Base-by-base conservation (phyloP, 345 rosid genomes). In the Ceriops decandra region DNA sequence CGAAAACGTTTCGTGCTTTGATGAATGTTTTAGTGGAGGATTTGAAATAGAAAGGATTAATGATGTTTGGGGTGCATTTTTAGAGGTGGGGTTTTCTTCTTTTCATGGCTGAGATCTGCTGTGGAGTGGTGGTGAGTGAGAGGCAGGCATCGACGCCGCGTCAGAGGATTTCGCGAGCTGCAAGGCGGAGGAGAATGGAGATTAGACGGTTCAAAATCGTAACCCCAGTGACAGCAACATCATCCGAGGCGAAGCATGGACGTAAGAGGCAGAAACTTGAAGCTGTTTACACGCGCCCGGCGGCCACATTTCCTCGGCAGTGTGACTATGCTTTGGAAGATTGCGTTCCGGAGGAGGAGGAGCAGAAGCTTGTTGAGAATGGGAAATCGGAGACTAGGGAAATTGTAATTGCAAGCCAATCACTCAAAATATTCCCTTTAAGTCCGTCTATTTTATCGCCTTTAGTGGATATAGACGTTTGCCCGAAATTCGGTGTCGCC, bases 101-200 rank as follows among this genome's bases (percentile, higher is more conserved):
- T 21, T 68, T 51, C 59, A 85, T 86, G 97, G 87, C 86, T 35
- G 93, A 85, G 73, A 83, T 89, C 28, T 88, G 82, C 68, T 79
- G 81, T 51, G 92, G 85, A 5, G 80, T 84, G 54, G 83, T 75
- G 47, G 83, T 74, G 47, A 85, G 76, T 69, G 90, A 81, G 35
- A 72, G 71, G 27, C 79, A 83, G 49, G 53, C 74, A 5, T 11
- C 82, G 11, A 16, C 70, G 68, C 59, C 63, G 67, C 70, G 81
- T 58, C 75, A 79, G 64, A 35, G 77, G n/a, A 79, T 77, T 58
- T 68, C 87, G 2, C 81, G 84, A 52, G 85, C 78, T 0, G 82
- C 86, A 7, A 82, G 96, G 76, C 82, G 91, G 60, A 72, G 90
- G 68, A 79, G 91, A 67, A 87, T 87, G 85, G 92, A 89, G 72